phyloP scores from a whole-genome alignment of 139 green algal genomes.

The Volvox africanus region DNA sequence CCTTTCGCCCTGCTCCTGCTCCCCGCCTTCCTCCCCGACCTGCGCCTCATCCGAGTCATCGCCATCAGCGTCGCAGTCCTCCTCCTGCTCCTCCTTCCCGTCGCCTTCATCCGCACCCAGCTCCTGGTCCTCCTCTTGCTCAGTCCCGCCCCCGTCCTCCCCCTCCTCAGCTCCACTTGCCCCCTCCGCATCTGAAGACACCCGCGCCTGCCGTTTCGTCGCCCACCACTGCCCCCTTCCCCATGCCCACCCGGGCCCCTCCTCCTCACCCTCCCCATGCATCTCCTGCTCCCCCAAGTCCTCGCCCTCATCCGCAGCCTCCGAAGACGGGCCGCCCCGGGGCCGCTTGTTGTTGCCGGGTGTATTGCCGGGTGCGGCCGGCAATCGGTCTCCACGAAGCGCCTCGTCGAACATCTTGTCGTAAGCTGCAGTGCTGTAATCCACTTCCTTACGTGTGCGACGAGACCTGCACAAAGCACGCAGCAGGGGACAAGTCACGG shows the following conservation, averaged over 20 bases:
- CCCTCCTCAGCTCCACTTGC: background rate
- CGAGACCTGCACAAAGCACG: background rate
- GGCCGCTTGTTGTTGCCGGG: background rate
- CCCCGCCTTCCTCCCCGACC: background rate
- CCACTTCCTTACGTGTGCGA: constrained; percentile 46
- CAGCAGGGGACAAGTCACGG: too few relatives aligned
- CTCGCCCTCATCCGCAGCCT: background rate
- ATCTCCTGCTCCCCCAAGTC: constrained; percentile 5
- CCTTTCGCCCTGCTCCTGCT: background rate
- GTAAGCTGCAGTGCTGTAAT: constrained; percentile 37
- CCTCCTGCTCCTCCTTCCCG: background rate
- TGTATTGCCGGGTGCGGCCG: too few relatives aligned
- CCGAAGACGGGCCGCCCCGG: background rate
- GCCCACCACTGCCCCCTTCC: background rate
- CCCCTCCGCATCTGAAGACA: background rate
- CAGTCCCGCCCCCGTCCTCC: background rate
- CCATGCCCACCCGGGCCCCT: background rate
- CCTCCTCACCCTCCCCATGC: constrained; percentile 4
- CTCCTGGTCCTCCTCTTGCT: background rate
- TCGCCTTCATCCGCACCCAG: background rate
- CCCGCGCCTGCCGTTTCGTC: background rate
- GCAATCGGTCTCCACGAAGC: background rate
- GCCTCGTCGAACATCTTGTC: constrained; percentile 44
- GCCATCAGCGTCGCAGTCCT: background rate
- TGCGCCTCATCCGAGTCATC: background rate